phyloP scores from a whole-genome alignment of 2,329 filamentous ascomycete species.

The Fusarium annulatum region DNA sequence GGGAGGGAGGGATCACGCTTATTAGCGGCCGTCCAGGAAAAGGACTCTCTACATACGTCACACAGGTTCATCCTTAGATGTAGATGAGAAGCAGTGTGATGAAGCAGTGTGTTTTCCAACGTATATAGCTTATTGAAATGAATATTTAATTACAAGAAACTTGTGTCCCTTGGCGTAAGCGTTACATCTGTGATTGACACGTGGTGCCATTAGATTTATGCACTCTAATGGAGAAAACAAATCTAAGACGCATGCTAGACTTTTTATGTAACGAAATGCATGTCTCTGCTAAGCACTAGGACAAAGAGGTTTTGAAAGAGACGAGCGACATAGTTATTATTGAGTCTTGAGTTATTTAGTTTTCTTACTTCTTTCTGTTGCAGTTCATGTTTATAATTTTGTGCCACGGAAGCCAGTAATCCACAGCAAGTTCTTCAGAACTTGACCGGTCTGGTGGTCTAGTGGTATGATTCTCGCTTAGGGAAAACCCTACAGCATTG shows the following conservation, averaged over 20 bases:
- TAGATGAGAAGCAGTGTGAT: not conserved
- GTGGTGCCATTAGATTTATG: not conserved
- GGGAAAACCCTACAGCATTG: slow-evolving; percentile 57
- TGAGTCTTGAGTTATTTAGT: not conserved
- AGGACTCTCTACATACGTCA: rapidly evolving
- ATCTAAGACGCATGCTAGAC: rapidly evolving
- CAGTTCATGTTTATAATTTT: rapidly evolving
- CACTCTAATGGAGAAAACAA: not conserved
- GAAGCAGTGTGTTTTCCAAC: not conserved
- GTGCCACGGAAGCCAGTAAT: rapidly evolving
- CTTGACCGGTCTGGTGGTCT: slow-evolving; percentile 63
- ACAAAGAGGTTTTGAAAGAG: not conserved
- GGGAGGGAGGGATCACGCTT: not conserved
- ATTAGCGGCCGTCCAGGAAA: not conserved
- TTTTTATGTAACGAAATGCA: rapidly evolving
- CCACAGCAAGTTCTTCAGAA: not conserved
- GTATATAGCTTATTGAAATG: not conserved
- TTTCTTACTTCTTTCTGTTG: rapidly evolving
- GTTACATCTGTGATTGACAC: not conserved
- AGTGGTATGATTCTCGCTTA: slow-evolving; percentile 80
- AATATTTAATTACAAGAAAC: not conserved
- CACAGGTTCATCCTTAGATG: not conserved
- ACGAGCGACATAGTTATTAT: not conserved
- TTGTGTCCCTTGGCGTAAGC: not conserved
- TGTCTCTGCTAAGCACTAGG: not conserved